Conservation (phyloP, 257 asterid species). For the Salvia hispanica region DNA sequence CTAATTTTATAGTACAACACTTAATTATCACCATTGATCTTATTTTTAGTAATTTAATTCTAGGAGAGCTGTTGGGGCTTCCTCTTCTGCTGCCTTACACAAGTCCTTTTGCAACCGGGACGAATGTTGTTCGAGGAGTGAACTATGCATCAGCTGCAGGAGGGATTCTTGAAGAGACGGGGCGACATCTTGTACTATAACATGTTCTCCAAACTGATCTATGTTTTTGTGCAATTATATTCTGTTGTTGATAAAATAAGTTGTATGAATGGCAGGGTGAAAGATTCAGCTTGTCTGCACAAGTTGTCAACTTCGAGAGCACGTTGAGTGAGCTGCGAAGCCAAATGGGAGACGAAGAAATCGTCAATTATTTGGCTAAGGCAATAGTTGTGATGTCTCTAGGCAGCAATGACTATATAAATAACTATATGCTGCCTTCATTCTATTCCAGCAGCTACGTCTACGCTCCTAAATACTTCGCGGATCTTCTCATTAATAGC, state of each 20-base stretch:
- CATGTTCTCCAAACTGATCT: not conserved
- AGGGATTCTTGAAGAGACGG: conserved; percentile 76
- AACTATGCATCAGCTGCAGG: conserved; percentile 85
- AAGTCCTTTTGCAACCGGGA: conserved; percentile 35
- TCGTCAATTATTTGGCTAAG: conserved; percentile 45
- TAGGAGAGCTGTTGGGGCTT: conserved; percentile 54
- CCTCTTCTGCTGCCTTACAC: conserved; percentile 57
- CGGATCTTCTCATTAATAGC: conserved; percentile 59
- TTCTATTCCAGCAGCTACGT: conserved; percentile 50
- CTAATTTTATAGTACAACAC: not conserved
- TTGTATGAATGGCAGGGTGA: conserved; percentile 46
- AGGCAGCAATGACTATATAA: conserved; percentile 77
- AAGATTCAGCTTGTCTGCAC: conserved; percentile 58
- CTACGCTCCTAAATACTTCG: conserved; percentile 56
- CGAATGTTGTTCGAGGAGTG: conserved; percentile 52
- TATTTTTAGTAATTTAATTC: not conserved
- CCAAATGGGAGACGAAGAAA: conserved; percentile 43
- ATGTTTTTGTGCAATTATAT: not conserved
- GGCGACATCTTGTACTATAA: conserved; percentile 52
- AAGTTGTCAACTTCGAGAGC: conserved; percentile 51
- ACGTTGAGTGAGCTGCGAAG: conserved; percentile 44
- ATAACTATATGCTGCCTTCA: conserved; percentile 61
- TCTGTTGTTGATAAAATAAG: not conserved
- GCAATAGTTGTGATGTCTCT: conserved; percentile 53
- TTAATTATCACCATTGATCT: not conserved